Evolutionary conservation across 108 stramenopile species (phyloP), one percentile per base, ranked within the genome.

Genomic region (Skeletonema menzelii): DNA sequence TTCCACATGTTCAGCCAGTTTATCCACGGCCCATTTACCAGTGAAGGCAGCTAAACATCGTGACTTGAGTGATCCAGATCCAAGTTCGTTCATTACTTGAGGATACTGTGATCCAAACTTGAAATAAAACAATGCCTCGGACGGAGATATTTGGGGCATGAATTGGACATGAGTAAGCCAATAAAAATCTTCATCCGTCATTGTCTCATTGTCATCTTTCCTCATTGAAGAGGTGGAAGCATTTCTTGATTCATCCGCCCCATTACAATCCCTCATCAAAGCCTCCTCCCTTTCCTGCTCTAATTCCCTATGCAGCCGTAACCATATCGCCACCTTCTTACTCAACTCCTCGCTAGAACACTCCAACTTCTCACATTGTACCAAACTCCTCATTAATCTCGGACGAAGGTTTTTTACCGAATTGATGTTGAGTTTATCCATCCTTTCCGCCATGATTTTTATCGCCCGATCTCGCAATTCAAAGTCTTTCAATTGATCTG

Each of bases 121-220:
- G 17, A 70, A 42, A 32, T 59, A 80, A 30, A 75, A 80, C 24
- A 80, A 35, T 27, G 79, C 74, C 53, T 80, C 79, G 15, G 57
- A 46, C 1, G 69, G 63, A 2, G 69, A 60, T 58, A 80, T 76
- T 56, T 28, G 35, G 2, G 75, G 79, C 69, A 80, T 75, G 37
- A 40, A 27, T 34, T 80, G 73, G 24, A 69, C 63, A 30, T 80
- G 79, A 1, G 79, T 80, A 5, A 80, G 49, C 69, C 73, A 80
- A 37, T 76, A 80, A 24, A 80, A 80, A 22, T 75, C 69, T 70
- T 80, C 79, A 31, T 80, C 74, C 3, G 73, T 53, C 12, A 80
- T 30, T 24, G 67, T 37, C 28, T 30, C 40, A 47, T n/a, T 31
- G 8, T 30, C 24, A 61, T 49, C 26, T 44, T 27, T 53, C 20